A percentile compares a stretch with the other conserved stretches of the same genome.
These are phyloP conservation scores for Fagopyrum homotropicum DNA, from an alignment of 148 eudicot species.

Conservation along the genomic window DNA sequence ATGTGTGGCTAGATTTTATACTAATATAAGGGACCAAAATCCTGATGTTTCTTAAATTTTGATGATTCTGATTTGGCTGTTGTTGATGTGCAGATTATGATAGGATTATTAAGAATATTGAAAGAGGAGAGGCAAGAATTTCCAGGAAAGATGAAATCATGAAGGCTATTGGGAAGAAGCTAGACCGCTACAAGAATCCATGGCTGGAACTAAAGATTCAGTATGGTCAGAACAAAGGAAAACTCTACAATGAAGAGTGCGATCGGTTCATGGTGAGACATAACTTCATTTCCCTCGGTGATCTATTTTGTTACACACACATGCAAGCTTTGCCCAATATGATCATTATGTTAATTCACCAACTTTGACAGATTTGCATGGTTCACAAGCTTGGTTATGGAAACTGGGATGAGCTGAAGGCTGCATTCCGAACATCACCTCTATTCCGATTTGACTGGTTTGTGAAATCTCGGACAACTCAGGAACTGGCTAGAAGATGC, in stretches of 20 bases:
- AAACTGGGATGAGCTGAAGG: conserved; percentile 97
- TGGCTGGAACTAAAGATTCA: conserved; percentile 95
- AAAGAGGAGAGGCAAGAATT: conserved; percentile 98
- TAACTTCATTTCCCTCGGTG: neutral
- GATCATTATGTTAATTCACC: neutral
- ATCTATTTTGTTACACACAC: neutral
- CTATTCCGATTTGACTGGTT: conserved; percentile 96
- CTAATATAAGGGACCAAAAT: neutral
- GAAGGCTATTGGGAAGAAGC: conserved; percentile 95
- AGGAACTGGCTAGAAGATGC: conserved; percentile 96
- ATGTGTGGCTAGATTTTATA: neutral
- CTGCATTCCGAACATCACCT: conserved; percentile 91
- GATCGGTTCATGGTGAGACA: conserved; percentile 88
- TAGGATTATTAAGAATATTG: conserved; percentile 89
- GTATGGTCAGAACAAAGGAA: conserved; percentile 99
- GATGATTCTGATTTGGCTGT: neutral
- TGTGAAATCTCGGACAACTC: conserved; percentile 97
- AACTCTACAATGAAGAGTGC: conserved; percentile 97
- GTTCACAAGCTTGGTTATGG: conserved; percentile 97
- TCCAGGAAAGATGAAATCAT: conserved; percentile 94
- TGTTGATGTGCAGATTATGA: conserved; percentile 61
- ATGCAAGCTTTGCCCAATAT: neutral
- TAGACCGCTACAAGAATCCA: conserved; percentile 93
- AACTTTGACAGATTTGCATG: conserved; percentile 69
- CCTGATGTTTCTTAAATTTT: neutral